Percentiles rank a stretch among this genome's conserved stretches.
Conservation (phyloP, 805 yeast species). For the Pichia heedii region DNA sequence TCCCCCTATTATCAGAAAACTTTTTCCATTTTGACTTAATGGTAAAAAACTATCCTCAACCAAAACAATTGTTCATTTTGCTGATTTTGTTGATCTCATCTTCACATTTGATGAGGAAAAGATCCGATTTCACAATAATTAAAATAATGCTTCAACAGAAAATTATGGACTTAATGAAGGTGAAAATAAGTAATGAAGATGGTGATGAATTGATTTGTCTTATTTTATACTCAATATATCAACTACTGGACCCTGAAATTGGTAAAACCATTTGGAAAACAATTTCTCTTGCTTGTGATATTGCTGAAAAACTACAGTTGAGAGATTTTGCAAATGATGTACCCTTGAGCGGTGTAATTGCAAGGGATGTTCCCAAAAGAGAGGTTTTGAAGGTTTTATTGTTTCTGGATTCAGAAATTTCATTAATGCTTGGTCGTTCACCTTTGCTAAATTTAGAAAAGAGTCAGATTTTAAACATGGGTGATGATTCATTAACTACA, state of each 20-base stretch:
- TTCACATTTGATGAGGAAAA: constrained; percentile 14
- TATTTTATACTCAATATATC: constrained; percentile 12
- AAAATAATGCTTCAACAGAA: constrained; percentile 15
- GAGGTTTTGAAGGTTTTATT: constrained; percentile 9
- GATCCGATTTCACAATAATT: constrained; percentile 12
- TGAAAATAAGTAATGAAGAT: constrained; percentile 10
- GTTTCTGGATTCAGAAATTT: constrained; percentile 7
- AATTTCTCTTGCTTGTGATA: constrained; percentile 11
- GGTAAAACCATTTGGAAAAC: constrained; percentile 13
- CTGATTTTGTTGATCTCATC: constrained; percentile 14
- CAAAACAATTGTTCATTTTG: constrained; percentile 12
- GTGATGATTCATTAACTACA: neutral
- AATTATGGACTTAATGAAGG: constrained; percentile 9
- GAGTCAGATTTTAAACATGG: constrained; percentile 4
- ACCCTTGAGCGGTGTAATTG: constrained; percentile 10
- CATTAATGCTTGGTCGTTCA: constrained; percentile 11
- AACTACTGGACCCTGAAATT: constrained; percentile 13
- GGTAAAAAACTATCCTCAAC: constrained; percentile 12
- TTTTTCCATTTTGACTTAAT: constrained; percentile 15
- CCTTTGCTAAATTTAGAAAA: constrained; percentile 7
- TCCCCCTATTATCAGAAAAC: constrained; percentile 12
- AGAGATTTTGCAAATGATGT: constrained; percentile 6
- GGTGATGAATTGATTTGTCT: constrained; percentile 12
- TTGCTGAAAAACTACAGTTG: constrained; percentile 13
- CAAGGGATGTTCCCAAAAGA: constrained; percentile 5